A percentile compares a stretch with the other conserved stretches of the same genome.
These are phyloP conservation scores for Pleurotus platypus DNA, from an alignment of 768 basidiomycete species.

Conservation along the genomic window DNA sequence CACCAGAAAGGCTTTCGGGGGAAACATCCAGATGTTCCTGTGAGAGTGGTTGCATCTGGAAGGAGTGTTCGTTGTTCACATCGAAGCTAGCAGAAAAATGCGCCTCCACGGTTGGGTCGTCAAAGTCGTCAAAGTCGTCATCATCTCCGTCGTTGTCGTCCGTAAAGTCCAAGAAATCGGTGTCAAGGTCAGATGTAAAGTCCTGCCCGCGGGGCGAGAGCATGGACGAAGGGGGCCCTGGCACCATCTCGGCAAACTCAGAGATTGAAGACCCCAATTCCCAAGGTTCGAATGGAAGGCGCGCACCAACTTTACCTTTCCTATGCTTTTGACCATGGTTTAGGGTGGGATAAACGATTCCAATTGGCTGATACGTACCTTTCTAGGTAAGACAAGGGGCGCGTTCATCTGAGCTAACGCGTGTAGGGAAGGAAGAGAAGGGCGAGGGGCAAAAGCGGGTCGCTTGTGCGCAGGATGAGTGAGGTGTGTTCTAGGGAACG, in stretches of 20 bases:
- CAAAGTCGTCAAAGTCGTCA: neutral
- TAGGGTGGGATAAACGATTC: neutral
- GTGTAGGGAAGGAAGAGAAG: slow-evolving; percentile 48
- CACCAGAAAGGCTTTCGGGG: neutral
- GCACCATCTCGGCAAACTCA: slow-evolving; percentile 12
- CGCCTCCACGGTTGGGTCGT: neutral
- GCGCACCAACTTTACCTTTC: slow-evolving; percentile 49
- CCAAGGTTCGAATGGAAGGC: slow-evolving; percentile 54
- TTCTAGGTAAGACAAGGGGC: slow-evolving; percentile 37
- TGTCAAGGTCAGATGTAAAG: slow-evolving; percentile 15
- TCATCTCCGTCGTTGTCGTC: slow-evolving; percentile 15
- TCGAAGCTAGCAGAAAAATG: neutral
- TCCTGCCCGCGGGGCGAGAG: slow-evolving; percentile 7
- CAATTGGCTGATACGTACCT: slow-evolving; percentile 28
- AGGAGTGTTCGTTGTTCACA: neutral
- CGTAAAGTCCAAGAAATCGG: slow-evolving; percentile 17
- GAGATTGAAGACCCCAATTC: slow-evolving; percentile 25
- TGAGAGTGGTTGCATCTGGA: neutral
- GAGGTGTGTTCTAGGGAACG: neutral
- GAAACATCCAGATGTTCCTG: no score
- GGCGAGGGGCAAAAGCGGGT: slow-evolving; percentile 45
- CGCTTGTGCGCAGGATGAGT: slow-evolving; percentile 38
- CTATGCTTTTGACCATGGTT: slow-evolving; percentile 31
- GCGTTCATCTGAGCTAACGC: slow-evolving; percentile 45
- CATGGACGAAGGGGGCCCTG: neutral